phyloP scores from a whole-genome alignment of 2,329 filamentous ascomycete genomes.

The Huntiella savannae region DNA sequence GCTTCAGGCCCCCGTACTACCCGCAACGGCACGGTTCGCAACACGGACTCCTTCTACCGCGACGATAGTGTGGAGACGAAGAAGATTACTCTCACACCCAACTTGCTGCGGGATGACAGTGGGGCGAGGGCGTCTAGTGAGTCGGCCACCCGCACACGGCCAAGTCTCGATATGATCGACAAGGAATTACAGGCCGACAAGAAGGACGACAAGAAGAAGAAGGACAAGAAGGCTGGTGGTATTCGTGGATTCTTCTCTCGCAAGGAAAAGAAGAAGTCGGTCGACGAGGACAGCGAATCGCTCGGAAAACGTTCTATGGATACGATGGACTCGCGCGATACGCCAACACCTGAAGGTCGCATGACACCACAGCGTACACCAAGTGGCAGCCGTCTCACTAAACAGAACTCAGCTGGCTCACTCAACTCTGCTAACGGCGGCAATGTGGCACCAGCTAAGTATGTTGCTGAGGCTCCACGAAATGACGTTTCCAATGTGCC shows the following conservation, averaged over 20 bases:
- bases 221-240: conserved; percentile 40
- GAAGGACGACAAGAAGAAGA: conserved; percentile 54
- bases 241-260: conserved; percentile 44
- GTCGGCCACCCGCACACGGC: conserved; percentile 30
- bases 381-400: conserved; percentile 45
- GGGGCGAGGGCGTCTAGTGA: conserved; percentile 33
- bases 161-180: conserved; percentile 55
- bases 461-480: conserved; percentile 21
- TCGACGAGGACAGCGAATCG: conserved; percentile 40
- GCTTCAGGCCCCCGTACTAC: conserved; percentile 22
- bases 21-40: conserved; percentile 69
- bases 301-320: conserved; percentile 18
- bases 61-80: conserved; percentile 89
- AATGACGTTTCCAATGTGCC: conserved; percentile 38
- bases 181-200: conserved; percentile 41
- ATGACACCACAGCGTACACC: conserved; percentile 32
- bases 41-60: conserved; percentile 93
- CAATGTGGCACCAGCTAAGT: conserved; percentile 4
- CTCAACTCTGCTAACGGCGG: conserved; percentile 15
- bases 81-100: conserved; percentile 92
- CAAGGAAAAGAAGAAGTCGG: conserved; percentile 38
- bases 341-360: conserved; percentile 22
- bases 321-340: conserved; percentile 5
- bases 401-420: conserved; percentile 37
- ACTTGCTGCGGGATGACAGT: conserved; percentile 68